Conservation (phyloP, 768 basidiomycete genomes). For the Tylopilus rubrobrunneus region DNA sequence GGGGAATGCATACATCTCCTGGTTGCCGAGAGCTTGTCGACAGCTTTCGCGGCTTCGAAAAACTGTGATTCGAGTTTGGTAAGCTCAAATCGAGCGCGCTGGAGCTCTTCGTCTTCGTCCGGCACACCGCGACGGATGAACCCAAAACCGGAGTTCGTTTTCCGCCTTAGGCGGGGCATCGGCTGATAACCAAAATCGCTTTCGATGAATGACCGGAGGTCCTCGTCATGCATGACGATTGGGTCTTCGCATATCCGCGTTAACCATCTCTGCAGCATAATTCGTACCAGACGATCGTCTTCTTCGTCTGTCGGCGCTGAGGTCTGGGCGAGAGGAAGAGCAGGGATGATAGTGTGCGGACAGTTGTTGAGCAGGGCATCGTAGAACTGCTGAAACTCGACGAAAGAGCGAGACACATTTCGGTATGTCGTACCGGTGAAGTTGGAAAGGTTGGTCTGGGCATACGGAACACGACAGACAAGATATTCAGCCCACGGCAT, state of each 20-base stretch:
- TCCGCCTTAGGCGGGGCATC: constrained; percentile 69
- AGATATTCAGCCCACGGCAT: background rate
- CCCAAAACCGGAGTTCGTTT: constrained; percentile 68
- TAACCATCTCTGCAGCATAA: constrained; percentile 94
- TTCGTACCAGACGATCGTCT: constrained; percentile 92
- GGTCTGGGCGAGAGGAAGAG: constrained; percentile 92
- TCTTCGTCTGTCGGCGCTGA: constrained; percentile 98
- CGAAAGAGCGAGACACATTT: constrained; percentile 91
- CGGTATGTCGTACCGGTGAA: constrained; percentile 87
- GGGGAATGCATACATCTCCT: constrained; percentile 59
- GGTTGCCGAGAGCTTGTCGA: constrained; percentile 79
- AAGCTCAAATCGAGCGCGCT: constrained; percentile 84
- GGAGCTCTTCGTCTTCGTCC: constrained; percentile 93
- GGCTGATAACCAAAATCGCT: constrained; percentile 97
- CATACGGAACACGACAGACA: background rate
- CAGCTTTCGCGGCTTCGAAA: constrained; percentile 86
- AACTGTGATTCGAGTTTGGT: constrained; percentile 91
- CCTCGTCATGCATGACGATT: constrained; percentile 85
- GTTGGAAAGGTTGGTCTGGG: constrained; percentile 88
- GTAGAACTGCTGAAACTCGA: constrained; percentile 93
- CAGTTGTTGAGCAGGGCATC: constrained; percentile 85
- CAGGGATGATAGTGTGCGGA: constrained; percentile 95
- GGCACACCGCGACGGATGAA: constrained; percentile 77
- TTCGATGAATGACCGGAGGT: constrained; percentile 91
- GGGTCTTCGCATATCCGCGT: constrained; percentile 90